Evolutionary conservation across 2,329 filamentous ascomycete genomes (phyloP).

Genomic region (Pyrenochaeta sp.): DNA sequence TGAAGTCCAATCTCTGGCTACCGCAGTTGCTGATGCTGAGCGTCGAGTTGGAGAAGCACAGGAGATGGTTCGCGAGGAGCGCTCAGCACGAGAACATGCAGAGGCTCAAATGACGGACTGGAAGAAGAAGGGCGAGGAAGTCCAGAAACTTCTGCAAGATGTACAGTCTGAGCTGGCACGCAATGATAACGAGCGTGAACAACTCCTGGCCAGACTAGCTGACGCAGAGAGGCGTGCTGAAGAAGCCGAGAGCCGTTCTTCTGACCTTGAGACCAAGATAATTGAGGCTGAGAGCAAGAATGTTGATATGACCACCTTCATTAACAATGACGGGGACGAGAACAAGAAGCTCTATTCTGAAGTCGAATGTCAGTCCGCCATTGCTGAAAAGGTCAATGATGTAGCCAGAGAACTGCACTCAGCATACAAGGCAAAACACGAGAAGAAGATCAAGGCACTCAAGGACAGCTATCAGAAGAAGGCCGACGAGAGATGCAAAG

Average conservation of each 20-base stretch:
- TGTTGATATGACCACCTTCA: slow-evolving; percentile 70
- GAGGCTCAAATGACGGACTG: slow-evolving; percentile 79
- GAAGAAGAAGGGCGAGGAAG: slow-evolving; percentile 84
- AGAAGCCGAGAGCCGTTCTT: slow-evolving; percentile 76
- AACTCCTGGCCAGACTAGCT: slow-evolving; percentile 75
- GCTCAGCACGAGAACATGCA: slow-evolving; percentile 72
- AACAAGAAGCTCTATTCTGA: slow-evolving; percentile 49
- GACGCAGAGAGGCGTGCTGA: slow-evolving; percentile 77
- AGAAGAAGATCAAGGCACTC: slow-evolving; percentile 90
- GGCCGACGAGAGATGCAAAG: slow-evolving; percentile 86
- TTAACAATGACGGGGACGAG: slow-evolving; percentile 46
- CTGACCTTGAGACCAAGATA: slow-evolving; percentile 66
- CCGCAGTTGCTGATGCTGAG: slow-evolving; percentile 88
- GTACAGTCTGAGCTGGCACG: slow-evolving; percentile 83
- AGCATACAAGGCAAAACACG: slow-evolving; percentile 96
- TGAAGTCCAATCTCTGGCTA: slow-evolving; percentile 85
- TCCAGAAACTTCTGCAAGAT: slow-evolving; percentile 80
- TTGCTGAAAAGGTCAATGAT: slow-evolving; percentile 86
- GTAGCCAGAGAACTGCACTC: slow-evolving; percentile 81
- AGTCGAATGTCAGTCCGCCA: slow-evolving; percentile 65
- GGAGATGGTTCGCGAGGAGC: slow-evolving; percentile 82
- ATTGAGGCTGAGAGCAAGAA: slow-evolving; percentile 69
- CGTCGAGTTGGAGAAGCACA: slow-evolving; percentile 86
- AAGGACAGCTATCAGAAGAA: slow-evolving; percentile 83
- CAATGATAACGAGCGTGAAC: slow-evolving; percentile 80